Percentiles rank a stretch among this genome's conserved stretches.
Evolutionary conservation across 1,284 basidiomycete species (phyloP).

Genomic region (Dichomitus squalens): DNA sequence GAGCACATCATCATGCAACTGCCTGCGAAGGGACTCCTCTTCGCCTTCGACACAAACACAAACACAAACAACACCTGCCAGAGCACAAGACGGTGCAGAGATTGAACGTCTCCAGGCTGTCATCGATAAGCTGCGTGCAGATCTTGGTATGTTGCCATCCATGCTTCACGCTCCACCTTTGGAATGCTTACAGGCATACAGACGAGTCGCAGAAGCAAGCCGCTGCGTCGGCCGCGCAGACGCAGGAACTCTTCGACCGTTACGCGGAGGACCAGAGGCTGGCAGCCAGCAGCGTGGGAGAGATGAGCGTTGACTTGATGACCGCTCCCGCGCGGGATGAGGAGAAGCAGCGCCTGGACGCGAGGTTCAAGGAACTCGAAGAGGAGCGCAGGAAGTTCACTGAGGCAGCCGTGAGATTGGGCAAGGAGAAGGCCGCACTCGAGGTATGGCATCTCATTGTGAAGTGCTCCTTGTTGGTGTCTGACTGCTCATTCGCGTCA

Average conservation of each 20-base stretch:
- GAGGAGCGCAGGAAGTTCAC: conserved; percentile 68
- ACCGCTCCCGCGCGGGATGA: conserved; percentile 52
- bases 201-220: conserved; percentile 54
- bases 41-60: neutral
- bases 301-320: conserved; percentile 54
- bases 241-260: conserved; percentile 54
- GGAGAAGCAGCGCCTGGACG: conserved; percentile 54
- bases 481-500: neutral
- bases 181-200: conserved; percentile 24
- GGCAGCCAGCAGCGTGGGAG: conserved; percentile 22
- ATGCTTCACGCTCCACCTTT: neutral
- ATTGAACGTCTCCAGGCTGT: conserved; percentile 27
- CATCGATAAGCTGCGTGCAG: conserved; percentile 45
- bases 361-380: conserved; percentile 59
- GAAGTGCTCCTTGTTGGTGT: neutral
- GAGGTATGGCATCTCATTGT: conserved; percentile 51
- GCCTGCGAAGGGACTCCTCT: conserved; percentile 15
- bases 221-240: conserved; percentile 28
- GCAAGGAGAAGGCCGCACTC: conserved; percentile 64
- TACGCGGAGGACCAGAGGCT: conserved; percentile 45
- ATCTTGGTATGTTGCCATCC: conserved; percentile 50
- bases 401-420: conserved; percentile 62
- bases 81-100: conserved; percentile 17
- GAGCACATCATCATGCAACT: neutral
- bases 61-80: neutral